A percentile compares a stretch with the other conserved stretches of the same genome.
These are phyloP conservation scores for Aspergillus viridinutans DNA, from an alignment of 2,329 filamentous ascomycete genomes.

Conservation along the genomic window DNA sequence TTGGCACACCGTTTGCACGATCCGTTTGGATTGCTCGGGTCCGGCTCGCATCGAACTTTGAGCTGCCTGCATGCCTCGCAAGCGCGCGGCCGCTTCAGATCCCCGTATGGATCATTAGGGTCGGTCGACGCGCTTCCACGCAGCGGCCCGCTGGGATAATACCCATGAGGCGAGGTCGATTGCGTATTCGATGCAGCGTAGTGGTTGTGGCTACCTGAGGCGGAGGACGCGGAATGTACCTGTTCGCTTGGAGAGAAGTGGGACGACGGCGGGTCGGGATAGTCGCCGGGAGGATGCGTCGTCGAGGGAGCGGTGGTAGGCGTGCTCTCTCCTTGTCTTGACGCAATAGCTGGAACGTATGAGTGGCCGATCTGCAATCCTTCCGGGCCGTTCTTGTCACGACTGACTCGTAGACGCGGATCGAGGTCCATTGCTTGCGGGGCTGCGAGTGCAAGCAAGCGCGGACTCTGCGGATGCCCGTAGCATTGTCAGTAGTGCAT, in stretches of 20 bases:
- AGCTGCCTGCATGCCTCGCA: constrained; percentile 72
- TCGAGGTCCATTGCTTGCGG: constrained; percentile 29
- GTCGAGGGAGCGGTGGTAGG: constrained; percentile 5
- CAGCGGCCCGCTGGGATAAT: constrained; percentile 3
- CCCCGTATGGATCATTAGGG: constrained; percentile 29
- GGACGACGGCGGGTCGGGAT: constrained; percentile 25
- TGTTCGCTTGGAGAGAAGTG: constrained; percentile 11
- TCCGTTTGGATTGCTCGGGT: constrained; percentile 57
- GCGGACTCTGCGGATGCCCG: background rate
- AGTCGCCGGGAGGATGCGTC: constrained; percentile 14
- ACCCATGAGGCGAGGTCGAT: constrained; percentile 5
- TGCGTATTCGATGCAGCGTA: constrained; percentile 5
- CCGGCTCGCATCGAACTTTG: constrained; percentile 82
- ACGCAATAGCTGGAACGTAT: constrained; percentile 6
- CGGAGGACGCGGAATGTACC: constrained; percentile 12
- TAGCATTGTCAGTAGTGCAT: background rate
- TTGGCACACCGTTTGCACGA: constrained; percentile 75
- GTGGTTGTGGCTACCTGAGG: constrained; percentile 7
- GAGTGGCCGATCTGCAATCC: constrained; percentile 5
- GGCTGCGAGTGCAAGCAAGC: background rate
- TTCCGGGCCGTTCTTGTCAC: constrained; percentile 13
- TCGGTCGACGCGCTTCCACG: constrained; percentile 6
- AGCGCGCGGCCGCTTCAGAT: constrained; percentile 64
- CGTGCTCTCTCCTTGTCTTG: constrained; percentile 6
- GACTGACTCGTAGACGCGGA: constrained; percentile 25